Percentiles rank a stretch among this genome's conserved stretches.
These are phyloP conservation scores for Microbotryum scabiosae DNA, from an alignment of 1,284 basidiomycete genomes.

Conservation along the genomic window DNA sequence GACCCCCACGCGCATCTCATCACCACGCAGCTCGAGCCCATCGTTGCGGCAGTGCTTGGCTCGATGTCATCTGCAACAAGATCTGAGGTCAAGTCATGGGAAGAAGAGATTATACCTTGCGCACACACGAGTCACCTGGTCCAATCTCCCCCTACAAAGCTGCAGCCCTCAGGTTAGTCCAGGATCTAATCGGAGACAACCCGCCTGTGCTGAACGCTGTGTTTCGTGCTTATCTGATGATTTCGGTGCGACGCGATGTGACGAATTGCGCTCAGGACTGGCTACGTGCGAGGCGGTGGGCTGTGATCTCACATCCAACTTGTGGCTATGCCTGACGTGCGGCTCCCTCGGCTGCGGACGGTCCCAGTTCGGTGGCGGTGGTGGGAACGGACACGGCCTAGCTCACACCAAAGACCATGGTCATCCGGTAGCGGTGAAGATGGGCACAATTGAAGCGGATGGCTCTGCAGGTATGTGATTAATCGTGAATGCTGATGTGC, in stretches of 20 bases:
- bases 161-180: conserved; percentile 49
- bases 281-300: conserved; percentile 47
- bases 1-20: background rate
- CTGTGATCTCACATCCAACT: conserved; percentile 75
- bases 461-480: conserved; percentile 65
- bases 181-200: too few species aligned
- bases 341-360: conserved; percentile 92
- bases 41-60: conserved; percentile 66
- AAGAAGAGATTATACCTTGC: conserved; percentile 83
- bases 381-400: conserved; percentile 86
- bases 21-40: conserved; percentile 39
- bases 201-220: too few species aligned
- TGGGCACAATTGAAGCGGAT: conserved; percentile 94
- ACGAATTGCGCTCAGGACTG: conserved; percentile 48
- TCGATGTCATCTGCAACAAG: conserved; percentile 82
- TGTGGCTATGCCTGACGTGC: conserved; percentile 92
- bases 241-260: too few species aligned
- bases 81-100: conserved; percentile 94
- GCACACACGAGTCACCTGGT: conserved; percentile 75
- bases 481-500: too few species aligned
- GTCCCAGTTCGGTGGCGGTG: conserved; percentile 71
- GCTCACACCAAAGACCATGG: conserved; percentile 66
- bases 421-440: conserved; percentile 82
- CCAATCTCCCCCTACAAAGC: conserved; percentile 52
- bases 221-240: too few species aligned